Evolutionary conservation across 78 protist genomes (phyloP).

Genomic region (Mastigamoeba balamuthi): DNA sequence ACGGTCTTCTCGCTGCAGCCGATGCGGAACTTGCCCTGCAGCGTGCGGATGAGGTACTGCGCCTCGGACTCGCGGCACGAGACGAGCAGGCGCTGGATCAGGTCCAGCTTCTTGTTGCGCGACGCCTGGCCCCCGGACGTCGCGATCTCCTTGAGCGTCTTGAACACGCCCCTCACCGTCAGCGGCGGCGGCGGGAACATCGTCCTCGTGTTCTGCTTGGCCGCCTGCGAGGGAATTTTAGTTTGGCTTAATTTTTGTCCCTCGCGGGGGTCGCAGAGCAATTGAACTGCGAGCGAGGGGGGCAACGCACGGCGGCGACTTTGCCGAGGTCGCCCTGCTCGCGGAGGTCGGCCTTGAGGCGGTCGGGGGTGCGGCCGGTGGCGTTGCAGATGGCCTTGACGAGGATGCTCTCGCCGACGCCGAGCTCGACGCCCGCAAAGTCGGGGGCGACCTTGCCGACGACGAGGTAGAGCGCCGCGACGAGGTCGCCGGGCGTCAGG

Average conservation of each 20-base stretch:
- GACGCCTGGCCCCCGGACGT: not conserved
- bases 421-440: conserved; percentile 82
- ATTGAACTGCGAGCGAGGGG: not conserved
- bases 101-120: conserved; percentile 22
- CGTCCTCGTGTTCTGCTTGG: not conserved
- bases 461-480: conserved; percentile 36
- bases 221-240: no score
- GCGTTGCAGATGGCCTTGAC: conserved; percentile 67
- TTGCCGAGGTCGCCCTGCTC: conserved; percentile 82
- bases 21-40: conserved; percentile 85
- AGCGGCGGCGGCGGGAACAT: conserved; percentile 47
- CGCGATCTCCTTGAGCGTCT: not conserved
- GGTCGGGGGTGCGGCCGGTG: conserved; percentile 38
- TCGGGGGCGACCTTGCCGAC: conserved; percentile 73
- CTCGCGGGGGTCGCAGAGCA: no score
- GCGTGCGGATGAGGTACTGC: conserved; percentile 30
- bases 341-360: conserved; percentile 32
- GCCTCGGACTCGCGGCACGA: conserved; percentile 59
- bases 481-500: conserved; percentile 42
- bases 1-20: conserved; percentile 90
- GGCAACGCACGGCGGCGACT: conserved; percentile 41
- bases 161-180: conserved; percentile 37
- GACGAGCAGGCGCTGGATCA: conserved; percentile 56
- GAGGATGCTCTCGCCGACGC: conserved; percentile 82
- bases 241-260: no score